A percentile compares a stretch with the other conserved stretches of the same genome.
Evolutionary conservation across 805 yeast genomes (phyloP).

Genomic region (Phaffomyces antillensis): DNA sequence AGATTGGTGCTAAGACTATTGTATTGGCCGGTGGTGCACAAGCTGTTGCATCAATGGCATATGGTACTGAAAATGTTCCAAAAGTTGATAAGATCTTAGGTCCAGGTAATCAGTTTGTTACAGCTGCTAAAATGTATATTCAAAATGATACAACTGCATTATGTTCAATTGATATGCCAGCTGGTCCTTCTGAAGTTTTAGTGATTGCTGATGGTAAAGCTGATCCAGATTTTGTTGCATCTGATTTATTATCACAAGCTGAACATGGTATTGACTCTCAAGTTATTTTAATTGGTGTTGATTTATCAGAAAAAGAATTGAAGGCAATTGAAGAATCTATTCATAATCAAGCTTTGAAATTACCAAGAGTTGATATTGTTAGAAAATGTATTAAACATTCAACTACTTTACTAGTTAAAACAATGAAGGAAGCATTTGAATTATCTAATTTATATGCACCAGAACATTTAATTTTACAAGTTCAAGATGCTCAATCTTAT

Average conservation of each 20-base stretch:
- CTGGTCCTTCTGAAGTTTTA: conserved; percentile 97
- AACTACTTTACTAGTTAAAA: conserved; percentile 60
- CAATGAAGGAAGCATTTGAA: conserved; percentile 74
- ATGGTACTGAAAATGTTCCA: conserved; percentile 88
- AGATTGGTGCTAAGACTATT: conserved; percentile 84
- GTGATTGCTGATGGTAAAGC: conserved; percentile 88
- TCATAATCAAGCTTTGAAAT: conserved; percentile 68
- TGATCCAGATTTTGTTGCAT: conserved; percentile 95
- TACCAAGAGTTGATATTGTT: conserved; percentile 91
- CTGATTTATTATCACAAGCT: conserved; percentile 93
- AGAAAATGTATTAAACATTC: conserved; percentile 91
- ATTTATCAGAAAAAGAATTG: conserved; percentile 52
- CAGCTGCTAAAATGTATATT: conserved; percentile 97
- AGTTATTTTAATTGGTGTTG: conserved; percentile 84
- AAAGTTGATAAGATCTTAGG: conserved; percentile 97
- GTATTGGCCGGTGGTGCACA: conserved; percentile 99
- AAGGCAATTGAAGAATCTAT: conserved; percentile 75
- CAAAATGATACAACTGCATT: conserved; percentile 92
- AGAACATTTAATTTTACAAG: conserved; percentile 91
- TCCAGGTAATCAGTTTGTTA: conserved; percentile 98
- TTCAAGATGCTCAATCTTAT: conserved; percentile 66
- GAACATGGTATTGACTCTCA: conserved; percentile 99
- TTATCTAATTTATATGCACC: conserved; percentile 93
- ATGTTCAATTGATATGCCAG: conserved; percentile 98
- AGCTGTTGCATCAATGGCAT: conserved; percentile 98